Evolutionary conservation across 441 rosid species (phyloP).

Genomic region (Arabidopsis hybrid): DNA sequence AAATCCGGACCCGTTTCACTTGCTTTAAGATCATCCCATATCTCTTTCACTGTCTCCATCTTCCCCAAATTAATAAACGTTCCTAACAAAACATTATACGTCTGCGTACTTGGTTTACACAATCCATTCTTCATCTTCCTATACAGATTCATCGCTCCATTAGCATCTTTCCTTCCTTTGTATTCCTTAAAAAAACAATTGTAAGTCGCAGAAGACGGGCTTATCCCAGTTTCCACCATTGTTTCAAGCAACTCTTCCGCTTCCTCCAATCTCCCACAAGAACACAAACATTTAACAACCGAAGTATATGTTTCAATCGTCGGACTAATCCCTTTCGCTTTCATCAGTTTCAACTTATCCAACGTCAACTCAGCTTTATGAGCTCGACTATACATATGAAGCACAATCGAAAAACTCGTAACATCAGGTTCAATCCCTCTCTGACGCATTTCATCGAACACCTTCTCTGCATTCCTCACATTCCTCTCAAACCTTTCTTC

Average conservation of each 20-base stretch:
- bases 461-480: conserved; percentile 66
- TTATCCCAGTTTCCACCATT: conserved; percentile 75
- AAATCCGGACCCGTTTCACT: conserved; percentile 75
- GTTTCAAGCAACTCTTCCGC: conserved; percentile 72
- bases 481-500: conserved; percentile 71
- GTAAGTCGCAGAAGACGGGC: conserved; percentile 71
- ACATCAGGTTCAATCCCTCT: conserved; percentile 86
- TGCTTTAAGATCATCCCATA: conserved; percentile 77
- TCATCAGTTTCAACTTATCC: conserved; percentile 77
- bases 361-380: conserved; percentile 79
- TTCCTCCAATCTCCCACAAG: conserved; percentile 70
- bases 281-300: conserved; percentile 78
- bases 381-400: conserved; percentile 85
- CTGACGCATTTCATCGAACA: conserved; percentile 85
- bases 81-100: conserved; percentile 70
- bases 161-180: conserved; percentile 76
- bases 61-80: conserved; percentile 65
- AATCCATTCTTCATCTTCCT: conserved; percentile 64
- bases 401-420: conserved; percentile 74
- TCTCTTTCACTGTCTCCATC: conserved; percentile 62
- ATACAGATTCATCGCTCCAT: conserved; percentile 72
- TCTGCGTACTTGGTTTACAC: conserved; percentile 56
- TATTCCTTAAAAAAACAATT: conserved; percentile 94
- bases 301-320: conserved; percentile 75
- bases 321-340: conserved; percentile 67